Evolutionary conservation across 495 filamentous ascomycete species (phyloP).

Genomic region (Penicillium malachiteum): DNA sequence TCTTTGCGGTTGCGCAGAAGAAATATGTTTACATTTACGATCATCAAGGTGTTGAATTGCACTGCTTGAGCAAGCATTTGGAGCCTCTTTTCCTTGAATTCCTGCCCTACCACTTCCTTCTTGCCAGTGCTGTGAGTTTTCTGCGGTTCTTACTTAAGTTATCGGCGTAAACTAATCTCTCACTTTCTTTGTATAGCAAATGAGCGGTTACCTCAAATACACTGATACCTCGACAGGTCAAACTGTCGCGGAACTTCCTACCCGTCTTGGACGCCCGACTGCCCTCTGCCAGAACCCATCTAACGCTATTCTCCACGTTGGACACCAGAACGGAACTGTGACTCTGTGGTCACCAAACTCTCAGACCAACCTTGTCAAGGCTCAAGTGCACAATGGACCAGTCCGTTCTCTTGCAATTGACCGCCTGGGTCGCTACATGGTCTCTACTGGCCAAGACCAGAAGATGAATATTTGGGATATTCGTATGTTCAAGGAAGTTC

Average conservation of each 20-base stretch:
- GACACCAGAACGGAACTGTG: constrained; percentile 92
- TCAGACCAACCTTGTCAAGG: constrained; percentile 80
- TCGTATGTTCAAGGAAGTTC: constrained; percentile 87
- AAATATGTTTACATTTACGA: constrained; percentile 97
- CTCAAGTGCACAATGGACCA: constrained; percentile 92
- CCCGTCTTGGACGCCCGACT: constrained; percentile 79
- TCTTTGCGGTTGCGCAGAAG: constrained; percentile 97
- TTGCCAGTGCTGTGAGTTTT: constrained; percentile 73
- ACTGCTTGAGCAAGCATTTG: constrained; percentile 83
- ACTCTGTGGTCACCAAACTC: constrained; percentile 96
- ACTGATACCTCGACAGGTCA: constrained; percentile 92
- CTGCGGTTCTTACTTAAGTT: neutral
- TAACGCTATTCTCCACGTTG: constrained; percentile 87
- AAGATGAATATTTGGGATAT: constrained; percentile 97
- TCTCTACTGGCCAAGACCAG: constrained; percentile 83
- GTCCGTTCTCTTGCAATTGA: constrained; percentile 85
- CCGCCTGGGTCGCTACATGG: constrained; percentile 91
- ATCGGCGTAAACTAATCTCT: neutral
- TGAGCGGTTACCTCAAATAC: constrained; percentile 84
- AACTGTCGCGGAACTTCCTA: constrained; percentile 78
- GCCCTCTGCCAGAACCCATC: constrained; percentile 82
- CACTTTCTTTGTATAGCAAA: constrained; percentile 52
- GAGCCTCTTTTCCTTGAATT: constrained; percentile 97
- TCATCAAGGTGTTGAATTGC: constrained; percentile 79
- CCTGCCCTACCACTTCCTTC: constrained; percentile 91